Evolutionary conservation across 331 rosid genomes (phyloP).

Genomic region (Dryas integrifolia): DNA sequence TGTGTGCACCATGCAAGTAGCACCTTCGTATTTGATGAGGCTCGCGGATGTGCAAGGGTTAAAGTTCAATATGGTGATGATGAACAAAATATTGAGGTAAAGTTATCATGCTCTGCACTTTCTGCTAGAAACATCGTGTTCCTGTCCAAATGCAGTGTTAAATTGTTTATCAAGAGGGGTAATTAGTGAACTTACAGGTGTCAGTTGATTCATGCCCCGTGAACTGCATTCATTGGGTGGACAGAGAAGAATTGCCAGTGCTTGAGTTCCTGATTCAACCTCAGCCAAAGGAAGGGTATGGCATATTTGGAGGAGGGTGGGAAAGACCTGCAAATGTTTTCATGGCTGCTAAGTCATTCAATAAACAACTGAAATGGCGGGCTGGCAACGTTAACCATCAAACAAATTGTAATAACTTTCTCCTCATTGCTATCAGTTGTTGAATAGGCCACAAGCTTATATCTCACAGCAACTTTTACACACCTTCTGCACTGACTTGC

Average conservation of each 20-base stretch:
- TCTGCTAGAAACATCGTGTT: background rate
- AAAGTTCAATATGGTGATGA: slow-evolving; percentile 68
- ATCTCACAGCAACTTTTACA: no score
- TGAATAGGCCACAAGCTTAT: background rate
- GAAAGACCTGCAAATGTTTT: slow-evolving; percentile 73
- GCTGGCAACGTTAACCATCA: slow-evolving; percentile 18
- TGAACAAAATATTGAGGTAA: slow-evolving; percentile 59
- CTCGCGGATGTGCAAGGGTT: slow-evolving; percentile 65
- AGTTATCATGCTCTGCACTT: background rate
- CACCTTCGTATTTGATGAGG: slow-evolving; percentile 66
- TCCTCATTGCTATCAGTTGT: background rate
- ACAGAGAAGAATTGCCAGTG: slow-evolving; percentile 48
- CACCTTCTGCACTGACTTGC: no score
- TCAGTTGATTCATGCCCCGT: slow-evolving; percentile 77
- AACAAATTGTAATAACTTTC: slow-evolving; percentile 25
- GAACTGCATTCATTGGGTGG: slow-evolving; percentile 80
- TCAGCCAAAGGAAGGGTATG: slow-evolving; percentile 61
- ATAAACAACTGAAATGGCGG: slow-evolving; percentile 38
- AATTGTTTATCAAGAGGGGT: background rate
- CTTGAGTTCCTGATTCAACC: slow-evolving; percentile 75
- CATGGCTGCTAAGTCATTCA: slow-evolving; percentile 58
- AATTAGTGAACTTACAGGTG: slow-evolving; percentile 39
- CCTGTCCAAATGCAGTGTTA: background rate
- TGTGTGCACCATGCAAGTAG: slow-evolving; percentile 70
- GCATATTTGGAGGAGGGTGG: slow-evolving; percentile 87